Evolutionary conservation across 345 rosid species (phyloP), one percentile per base, ranked within the genome.

Genomic region (Syzygium aqueum): DNA sequence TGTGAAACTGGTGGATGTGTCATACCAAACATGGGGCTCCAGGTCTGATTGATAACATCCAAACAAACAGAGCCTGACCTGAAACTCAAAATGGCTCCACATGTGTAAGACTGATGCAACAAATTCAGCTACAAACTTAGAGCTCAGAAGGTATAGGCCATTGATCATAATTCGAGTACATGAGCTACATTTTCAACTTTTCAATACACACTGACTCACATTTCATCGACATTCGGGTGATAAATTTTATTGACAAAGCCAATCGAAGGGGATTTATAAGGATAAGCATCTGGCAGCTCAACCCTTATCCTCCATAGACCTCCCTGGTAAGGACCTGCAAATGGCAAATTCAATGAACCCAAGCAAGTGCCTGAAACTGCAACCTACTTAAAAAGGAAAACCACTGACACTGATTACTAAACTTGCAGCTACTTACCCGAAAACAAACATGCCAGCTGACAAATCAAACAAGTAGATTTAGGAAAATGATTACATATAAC

Each of bases 21-120:
- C 86, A 89, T 96, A 98, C 99, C 99, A 63, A 98, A 96, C 99
- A 96, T 96, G 54, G 99, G 99, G 92, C 99, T 98, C 98, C 99
- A 98, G 40, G 95, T 96, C 86, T 98, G 98, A 89, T 98, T 98
- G 90, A 98, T 94, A 87, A 98, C 99, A 92, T 98, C 99, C 90
- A 96, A 92, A 90, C 98, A 98, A 88, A 98, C 97, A 43, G 99
- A 98, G 84, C 99, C 99, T 7, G 98, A 98, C 95, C 99, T 97
- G 97, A 90, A 92, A 88, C 65, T 87, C 92, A 87, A 28, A 84
- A 85, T 53, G 50, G 53, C 86, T 85, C 84, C 22, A 22, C 85
- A 90, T 23, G 12, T 80, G 83, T 53, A 51, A 87, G 73, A 87
- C 54, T 11, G n/a, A 53, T 61, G 33, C 67, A 85, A 84, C 86